These are phyloP conservation scores for Turnera subulata DNA, from an alignment of 345 rosid species.

Conservation along the genomic window DNA sequence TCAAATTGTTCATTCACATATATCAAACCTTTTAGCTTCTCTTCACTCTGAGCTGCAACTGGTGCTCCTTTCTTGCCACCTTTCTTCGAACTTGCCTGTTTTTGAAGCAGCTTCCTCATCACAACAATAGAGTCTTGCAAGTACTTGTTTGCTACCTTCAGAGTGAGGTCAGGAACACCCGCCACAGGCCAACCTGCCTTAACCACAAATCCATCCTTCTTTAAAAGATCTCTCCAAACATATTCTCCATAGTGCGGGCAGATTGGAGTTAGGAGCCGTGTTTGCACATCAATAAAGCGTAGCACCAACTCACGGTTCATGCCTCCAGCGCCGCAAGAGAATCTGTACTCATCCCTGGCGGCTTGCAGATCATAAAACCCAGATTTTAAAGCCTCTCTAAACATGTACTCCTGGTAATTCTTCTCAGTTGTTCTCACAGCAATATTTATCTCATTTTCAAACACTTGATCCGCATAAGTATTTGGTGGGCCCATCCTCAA, in stretches of 20 bases:
- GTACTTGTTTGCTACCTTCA: slow-evolving; percentile 83
- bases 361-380: slow-evolving; percentile 94
- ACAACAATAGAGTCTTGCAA: slow-evolving; percentile 74
- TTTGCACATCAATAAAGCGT: slow-evolving; percentile 89
- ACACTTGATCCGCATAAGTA: slow-evolving; percentile 79
- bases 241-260: slow-evolving; percentile 91
- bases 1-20: slow-evolving; percentile 77
- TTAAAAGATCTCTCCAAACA: slow-evolving; percentile 84
- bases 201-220: slow-evolving; percentile 71
- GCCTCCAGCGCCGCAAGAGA: slow-evolving; percentile 70
- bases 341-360: slow-evolving; percentile 87
- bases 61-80: slow-evolving; percentile 63
- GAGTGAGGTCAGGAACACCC: slow-evolving; percentile 61
- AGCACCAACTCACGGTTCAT: slow-evolving; percentile 66
- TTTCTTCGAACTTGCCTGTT: slow-evolving; percentile 70
- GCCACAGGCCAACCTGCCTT: slow-evolving; percentile 91
- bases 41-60: slow-evolving; percentile 40
- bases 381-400: slow-evolving; percentile 83
- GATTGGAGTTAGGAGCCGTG: slow-evolving; percentile 77
- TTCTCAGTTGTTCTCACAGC: slow-evolving; percentile 74
- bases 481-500: slow-evolving; percentile 67
- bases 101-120: slow-evolving; percentile 78
- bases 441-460: slow-evolving; percentile 82
- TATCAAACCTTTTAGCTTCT: slow-evolving; percentile 51
- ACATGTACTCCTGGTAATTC: slow-evolving; percentile 62